A percentile compares a stretch with the other conserved stretches of the same genome.
Conservation (phyloP, 805 yeast genomes). For the Phaffomyces thermotolerans region DNA sequence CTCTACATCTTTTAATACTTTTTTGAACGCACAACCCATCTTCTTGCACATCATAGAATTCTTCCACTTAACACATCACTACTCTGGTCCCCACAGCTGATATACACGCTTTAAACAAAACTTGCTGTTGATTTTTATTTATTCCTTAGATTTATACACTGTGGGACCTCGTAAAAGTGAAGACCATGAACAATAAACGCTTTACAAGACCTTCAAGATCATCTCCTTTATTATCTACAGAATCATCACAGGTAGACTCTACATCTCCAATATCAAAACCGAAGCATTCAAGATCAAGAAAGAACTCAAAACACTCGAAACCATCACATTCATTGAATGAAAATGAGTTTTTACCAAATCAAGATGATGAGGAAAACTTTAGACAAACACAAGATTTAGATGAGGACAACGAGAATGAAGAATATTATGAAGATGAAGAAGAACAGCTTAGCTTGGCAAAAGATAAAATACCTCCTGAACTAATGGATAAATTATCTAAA, state of each 20-base stretch:
- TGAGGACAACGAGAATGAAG: neutral
- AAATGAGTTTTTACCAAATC: no score
- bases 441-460: neutral
- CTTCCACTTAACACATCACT: no score
- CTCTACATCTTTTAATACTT: no score
- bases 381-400: slow-evolving; percentile 5
- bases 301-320: neutral
- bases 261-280: neutral
- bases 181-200: neutral
- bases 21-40: no score
- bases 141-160: neutral
- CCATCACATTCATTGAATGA: no score
- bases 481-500: slow-evolving; percentile 45
- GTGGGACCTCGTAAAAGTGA: neutral
- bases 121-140: no score
- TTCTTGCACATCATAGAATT: no score
- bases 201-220: slow-evolving; percentile 1
- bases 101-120: no score
- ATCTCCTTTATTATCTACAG: neutral
- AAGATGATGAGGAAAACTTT: no score
- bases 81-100: no score
- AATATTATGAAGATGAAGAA: slow-evolving; percentile 9
- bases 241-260: neutral
- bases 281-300: neutral
- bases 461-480: slow-evolving; percentile 39